phyloP scores from a whole-genome alignment of 495 filamentous ascomycete species.

The Gamarada debralockiae region DNA sequence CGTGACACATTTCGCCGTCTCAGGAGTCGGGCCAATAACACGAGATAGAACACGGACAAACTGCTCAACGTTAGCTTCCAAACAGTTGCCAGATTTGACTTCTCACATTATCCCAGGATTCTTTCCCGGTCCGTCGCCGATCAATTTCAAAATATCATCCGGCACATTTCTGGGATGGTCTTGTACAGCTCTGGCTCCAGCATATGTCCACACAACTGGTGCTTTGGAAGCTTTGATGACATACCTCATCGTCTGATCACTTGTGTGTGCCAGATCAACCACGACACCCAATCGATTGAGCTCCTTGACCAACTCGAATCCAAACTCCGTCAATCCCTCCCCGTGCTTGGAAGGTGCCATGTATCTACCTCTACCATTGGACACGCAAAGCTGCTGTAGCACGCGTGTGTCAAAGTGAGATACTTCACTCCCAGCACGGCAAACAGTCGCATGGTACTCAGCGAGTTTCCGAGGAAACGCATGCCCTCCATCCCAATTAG shows the following conservation, averaged over 20 bases:
- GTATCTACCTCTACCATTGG: neutral
- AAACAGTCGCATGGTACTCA: neutral
- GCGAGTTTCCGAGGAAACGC: conserved; percentile 3
- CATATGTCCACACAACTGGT: conserved; percentile 2
- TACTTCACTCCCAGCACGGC: conserved; percentile 7
- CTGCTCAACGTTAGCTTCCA: no score
- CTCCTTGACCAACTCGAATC: conserved; percentile 4
- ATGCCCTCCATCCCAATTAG: conserved; percentile 10
- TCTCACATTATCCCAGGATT: conserved; percentile 1
- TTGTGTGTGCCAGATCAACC: conserved; percentile 7
- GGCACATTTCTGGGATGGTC: conserved; percentile 9
- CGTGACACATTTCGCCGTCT: conserved; percentile 8
- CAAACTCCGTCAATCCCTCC: conserved; percentile 6
- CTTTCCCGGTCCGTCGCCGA: conserved; percentile 3
- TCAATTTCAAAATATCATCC: conserved; percentile 2
- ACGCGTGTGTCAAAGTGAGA: conserved; percentile 11
- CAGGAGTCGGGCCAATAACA: conserved; percentile 7
- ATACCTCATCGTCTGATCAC: neutral
- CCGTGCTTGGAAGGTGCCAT: no score
- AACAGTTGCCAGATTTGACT: neutral
- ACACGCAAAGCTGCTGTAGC: conserved; percentile 4
- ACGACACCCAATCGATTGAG: conserved; percentile 8
- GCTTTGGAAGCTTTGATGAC: neutral
- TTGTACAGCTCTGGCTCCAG: neutral
- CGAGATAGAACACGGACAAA: conserved; percentile 6